These are phyloP conservation scores for Ogataea zsoltii DNA, from an alignment of 805 yeast species.

Conservation along the genomic window DNA sequence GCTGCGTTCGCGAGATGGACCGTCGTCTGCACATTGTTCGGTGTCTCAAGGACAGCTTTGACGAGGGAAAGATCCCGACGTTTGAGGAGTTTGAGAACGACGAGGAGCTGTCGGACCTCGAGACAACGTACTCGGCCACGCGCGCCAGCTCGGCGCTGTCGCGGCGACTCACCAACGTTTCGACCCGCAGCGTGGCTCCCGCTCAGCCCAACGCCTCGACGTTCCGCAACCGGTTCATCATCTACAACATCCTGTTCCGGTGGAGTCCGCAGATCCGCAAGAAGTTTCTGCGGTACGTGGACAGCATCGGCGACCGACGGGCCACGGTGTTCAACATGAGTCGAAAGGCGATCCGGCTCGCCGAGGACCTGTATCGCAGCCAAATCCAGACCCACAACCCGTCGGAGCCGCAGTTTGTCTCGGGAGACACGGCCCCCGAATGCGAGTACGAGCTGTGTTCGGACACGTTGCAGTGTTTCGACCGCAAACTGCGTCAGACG, in stretches of 20 bases:
- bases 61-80: slow-evolving; percentile 28
- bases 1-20: slow-evolving; percentile 33
- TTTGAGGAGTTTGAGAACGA: slow-evolving; percentile 27
- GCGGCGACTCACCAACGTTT: slow-evolving; percentile 15
- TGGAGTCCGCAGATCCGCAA: slow-evolving; percentile 77
- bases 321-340: slow-evolving; percentile 32
- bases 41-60: slow-evolving; percentile 26
- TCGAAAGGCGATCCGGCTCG: slow-evolving; percentile 33
- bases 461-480: slow-evolving; percentile 46
- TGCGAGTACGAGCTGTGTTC: slow-evolving; percentile 22
- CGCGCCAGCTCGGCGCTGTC: slow-evolving; percentile 22
- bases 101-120: slow-evolving; percentile 24
- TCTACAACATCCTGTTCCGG: slow-evolving; percentile 71
- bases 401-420: too few relatives aligned
- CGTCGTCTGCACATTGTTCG: slow-evolving; percentile 29
- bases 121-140: slow-evolving; percentile 16
- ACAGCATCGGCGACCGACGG: slow-evolving; percentile 28
- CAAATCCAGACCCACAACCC: too few relatives aligned
- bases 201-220: slow-evolving; percentile 35
- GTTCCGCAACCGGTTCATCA: slow-evolving; percentile 63
- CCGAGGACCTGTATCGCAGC: slow-evolving; percentile 27
- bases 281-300: slow-evolving; percentile 57
- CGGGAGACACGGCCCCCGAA: slow-evolving; percentile 13
- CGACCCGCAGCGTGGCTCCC: slow-evolving; percentile 13
- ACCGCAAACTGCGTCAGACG: slow-evolving; percentile 47